These are phyloP conservation scores for Orbilia blumenaviensis DNA, from an alignment of 2,329 filamentous ascomycete genomes.

Conservation along the genomic window DNA sequence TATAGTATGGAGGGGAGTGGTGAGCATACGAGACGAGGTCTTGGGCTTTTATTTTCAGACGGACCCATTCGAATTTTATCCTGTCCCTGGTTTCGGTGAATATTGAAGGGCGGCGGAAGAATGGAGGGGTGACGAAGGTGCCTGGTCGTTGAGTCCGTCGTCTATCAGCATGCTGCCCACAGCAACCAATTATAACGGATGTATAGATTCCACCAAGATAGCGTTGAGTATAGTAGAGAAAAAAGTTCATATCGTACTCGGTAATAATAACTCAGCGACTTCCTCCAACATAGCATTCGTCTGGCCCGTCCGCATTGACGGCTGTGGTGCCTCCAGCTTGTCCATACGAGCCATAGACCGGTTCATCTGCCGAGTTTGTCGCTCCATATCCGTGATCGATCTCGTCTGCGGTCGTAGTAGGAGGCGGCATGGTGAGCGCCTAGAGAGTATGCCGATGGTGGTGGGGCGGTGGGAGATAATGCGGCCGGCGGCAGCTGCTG, in stretches of 20 bases:
- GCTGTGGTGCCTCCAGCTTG: background rate
- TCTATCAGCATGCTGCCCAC: background rate
- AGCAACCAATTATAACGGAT: background rate
- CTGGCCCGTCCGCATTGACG: slow-evolving; percentile 24
- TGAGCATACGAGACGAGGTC: slow-evolving; percentile 55
- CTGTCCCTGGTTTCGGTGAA: slow-evolving; percentile 53
- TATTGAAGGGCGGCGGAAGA: slow-evolving; percentile 55
- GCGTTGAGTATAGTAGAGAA: background rate
- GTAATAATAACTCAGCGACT: slow-evolving; percentile 29
- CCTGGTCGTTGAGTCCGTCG: slow-evolving; percentile 22
- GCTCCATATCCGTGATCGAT: background rate
- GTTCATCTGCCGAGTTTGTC: background rate
- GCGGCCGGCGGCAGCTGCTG: background rate
- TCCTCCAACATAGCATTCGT: slow-evolving; percentile 6
- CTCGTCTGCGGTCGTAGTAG: background rate
- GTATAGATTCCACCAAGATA: background rate
- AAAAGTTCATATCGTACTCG: slow-evolving; percentile 11
- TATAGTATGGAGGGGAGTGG: background rate
- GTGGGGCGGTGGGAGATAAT: slow-evolving; percentile 27
- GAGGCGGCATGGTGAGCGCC: slow-evolving; percentile 8
- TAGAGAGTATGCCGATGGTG: slow-evolving; percentile 5
- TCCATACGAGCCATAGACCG: background rate
- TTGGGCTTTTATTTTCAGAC: slow-evolving; percentile 50
- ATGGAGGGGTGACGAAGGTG: slow-evolving; percentile 57
- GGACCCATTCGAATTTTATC: slow-evolving; percentile 51